Base-by-base conservation (phyloP, 2,329 filamentous ascomycete species). In the Sclerotinia spermophila region DNA sequence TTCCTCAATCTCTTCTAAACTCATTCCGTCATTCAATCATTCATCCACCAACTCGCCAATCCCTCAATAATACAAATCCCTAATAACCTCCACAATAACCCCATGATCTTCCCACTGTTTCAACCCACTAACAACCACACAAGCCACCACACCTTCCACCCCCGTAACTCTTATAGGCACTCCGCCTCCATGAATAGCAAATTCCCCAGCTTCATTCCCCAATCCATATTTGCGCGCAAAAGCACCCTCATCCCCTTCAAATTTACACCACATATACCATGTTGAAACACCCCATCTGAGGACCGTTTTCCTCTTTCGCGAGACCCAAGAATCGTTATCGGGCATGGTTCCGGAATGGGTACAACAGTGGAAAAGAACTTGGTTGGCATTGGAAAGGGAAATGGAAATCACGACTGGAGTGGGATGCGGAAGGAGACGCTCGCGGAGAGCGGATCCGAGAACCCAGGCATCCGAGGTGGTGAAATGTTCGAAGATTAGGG, bases 41-140 rank as follows among this genome's bases (percentile, higher is more conserved):
- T 7, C 19, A 10, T 17, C 2, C 60, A 27, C 24, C 40, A 27
- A 62, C 21, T n/a, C 56, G 2, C 21, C 40, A 15, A 38, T 21
- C 17, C 17, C 48, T 67, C 55, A 75, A 71, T 73, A 74, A 68
- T 74, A 76, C 68, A 77, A 69, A 48, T 77, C 75, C 35, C 70
- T 71, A 59, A 79, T 78, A 59, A 77, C 76, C 72, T 94, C 90
- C 0, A 92, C 86, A 77, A 95, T 88, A 51, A 94, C 86, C 13
- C 87, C 88, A 80, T 96, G 92, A 79, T 94, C 92, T 81, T 94
- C 86, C 76, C 92, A 84, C 80, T 94, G 90, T 82, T 89, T 90
- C 79, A 95, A 79, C 6, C 92, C 92, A 77, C 89, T 91, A 1
- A 95, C 90, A 27, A 94, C 88, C 35, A 94, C 88, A 1, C 93